Evolutionary conservation across 805 yeast species (phyloP).

Genomic region (Metschnikowia cubensis): DNA sequence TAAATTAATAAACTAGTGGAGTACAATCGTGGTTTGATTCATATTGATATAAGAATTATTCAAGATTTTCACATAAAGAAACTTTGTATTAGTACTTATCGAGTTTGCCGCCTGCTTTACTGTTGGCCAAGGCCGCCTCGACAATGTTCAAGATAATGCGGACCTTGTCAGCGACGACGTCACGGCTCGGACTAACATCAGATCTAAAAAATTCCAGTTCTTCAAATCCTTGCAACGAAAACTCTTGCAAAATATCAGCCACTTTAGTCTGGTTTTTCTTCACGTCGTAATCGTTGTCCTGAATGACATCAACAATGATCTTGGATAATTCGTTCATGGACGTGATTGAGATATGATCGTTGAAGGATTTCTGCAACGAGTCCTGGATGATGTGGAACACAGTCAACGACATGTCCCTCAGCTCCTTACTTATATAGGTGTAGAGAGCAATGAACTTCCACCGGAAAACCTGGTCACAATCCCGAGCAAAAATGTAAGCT

Average conservation of each 20-base stretch:
- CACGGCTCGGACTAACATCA: background rate
- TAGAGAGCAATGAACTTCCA: slow-evolving; percentile 28
- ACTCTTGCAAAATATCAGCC: background rate
- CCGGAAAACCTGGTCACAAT: slow-evolving; percentile 27
- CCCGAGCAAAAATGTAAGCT: slow-evolving; percentile 26
- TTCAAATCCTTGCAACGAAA: slow-evolving; percentile 1
- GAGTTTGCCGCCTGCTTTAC: background rate
- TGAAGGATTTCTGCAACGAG: slow-evolving; percentile 25
- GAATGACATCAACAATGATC: slow-evolving; percentile 20
- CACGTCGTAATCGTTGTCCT: slow-evolving; percentile 13
- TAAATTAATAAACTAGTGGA: too few relatives aligned
- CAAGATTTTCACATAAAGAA: too few relatives aligned
- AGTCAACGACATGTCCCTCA: slow-evolving; percentile 21
- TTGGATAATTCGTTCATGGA: slow-evolving; percentile 26
- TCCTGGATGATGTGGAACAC: slow-evolving; percentile 31
- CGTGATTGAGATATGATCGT: slow-evolving; percentile 26
- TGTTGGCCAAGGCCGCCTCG: background rate
- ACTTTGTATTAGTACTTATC: background rate
- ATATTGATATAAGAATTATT: too few relatives aligned
- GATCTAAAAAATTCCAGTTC: background rate
- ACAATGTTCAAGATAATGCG: background rate
- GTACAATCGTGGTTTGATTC: too few relatives aligned
- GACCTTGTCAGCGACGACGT: background rate
- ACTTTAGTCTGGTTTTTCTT: background rate
- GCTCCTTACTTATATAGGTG: slow-evolving; percentile 22